Base-by-base conservation (phyloP, 2,329 filamentous ascomycete species). In the Lomentospora prolificans region DNA sequence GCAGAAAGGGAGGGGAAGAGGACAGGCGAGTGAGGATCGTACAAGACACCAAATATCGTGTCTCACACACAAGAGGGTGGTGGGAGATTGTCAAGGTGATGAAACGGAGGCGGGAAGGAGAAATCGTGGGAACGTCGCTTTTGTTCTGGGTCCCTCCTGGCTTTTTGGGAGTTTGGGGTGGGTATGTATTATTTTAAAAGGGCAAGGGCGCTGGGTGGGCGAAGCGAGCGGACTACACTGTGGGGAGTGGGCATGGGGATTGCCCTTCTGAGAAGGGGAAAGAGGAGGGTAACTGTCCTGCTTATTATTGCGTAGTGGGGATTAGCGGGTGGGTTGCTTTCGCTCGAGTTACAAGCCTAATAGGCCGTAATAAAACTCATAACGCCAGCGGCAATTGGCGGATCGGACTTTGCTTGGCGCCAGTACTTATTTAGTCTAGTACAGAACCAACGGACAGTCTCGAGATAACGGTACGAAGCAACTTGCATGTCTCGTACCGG, bases 381-480 rank as follows among this genome's bases (percentile, higher is more conserved):
- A 54, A 44, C 36, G 36, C 36, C 25, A n/a, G 52, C 52, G 52
- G 33, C 52, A 44, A 54, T 44, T 46, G 52, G 52, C 33, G 51
- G 51, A 14, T 36, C 30, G 31, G 28, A 22, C 30, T 31, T 24
- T 6, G 28, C 51, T 53, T 53, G 51, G 51, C 51, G 31, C 51
- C 17, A 25, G 30, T 36, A 48, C 44, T n/a, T 22, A 48, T 48
- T 10, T 22, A 48, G 44, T 27, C 44, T 48, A 48, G 44, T 10
- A 48, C 44, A 25, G 44, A 9, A 48, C 44, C 22, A 25, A 17
- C 5, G 22, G 17, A 22, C 44, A 9, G 8, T 41, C 4, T 9
- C 22, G 22, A 48, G 44, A 48, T 48, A 48, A 48, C 44, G 44
- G 44, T 48, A 48, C 44, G 30, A 33, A 6, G 30, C 12, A 33